Evolutionary conservation across 1,139 yeast genomes (phyloP), one percentile per base, ranked within the genome.

Genomic region (Kodamaea fungicola): DNA sequence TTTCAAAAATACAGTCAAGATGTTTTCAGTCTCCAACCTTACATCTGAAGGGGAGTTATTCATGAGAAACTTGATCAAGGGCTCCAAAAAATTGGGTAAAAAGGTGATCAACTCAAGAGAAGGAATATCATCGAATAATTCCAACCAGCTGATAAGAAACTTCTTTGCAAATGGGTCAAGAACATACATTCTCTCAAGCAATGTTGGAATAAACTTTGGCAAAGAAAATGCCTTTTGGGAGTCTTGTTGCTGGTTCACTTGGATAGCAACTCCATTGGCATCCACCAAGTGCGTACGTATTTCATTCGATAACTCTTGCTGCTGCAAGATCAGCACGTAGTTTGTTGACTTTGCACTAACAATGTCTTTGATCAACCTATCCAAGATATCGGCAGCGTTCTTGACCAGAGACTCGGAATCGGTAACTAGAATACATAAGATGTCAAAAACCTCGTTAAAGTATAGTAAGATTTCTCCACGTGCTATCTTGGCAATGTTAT

Each of bases 401-500:
- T 90, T 87, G 21, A 92, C 97, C 24, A 95, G 83, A 25, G 85
- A 80, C 50, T 92, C 98, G 7, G 88, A 74, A 57, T 94, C 99
- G 1, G 97, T 90, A 9, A 95, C 92, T 42, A 92, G 74, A 37
- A 83, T 83, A 57, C 97, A 89, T 40, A 92, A 70, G 16, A 90
- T 94, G 55, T 94, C 98, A 57, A 94, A 94, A 2, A 90, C 83
- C 60, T 92, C 97, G 59, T 92, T 94, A 67, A 92, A 92, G 59
- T 88, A 92, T 9, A 85, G 67, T 45, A 94, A 65, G 19, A 92
- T 86, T 59, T 94, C 98, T 12, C 98, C 98, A 50, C 95, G 79
- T 4, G 98, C 96, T 16, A 92, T 95, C 58, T 94, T 94, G 37
- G 98, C 96, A 35, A 94, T 90, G 61, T 94, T 94, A 62, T 94